These are phyloP conservation scores for Boletus rufocinnamomeus DNA, from an alignment of 768 basidiomycete species.

Conservation along the genomic window DNA sequence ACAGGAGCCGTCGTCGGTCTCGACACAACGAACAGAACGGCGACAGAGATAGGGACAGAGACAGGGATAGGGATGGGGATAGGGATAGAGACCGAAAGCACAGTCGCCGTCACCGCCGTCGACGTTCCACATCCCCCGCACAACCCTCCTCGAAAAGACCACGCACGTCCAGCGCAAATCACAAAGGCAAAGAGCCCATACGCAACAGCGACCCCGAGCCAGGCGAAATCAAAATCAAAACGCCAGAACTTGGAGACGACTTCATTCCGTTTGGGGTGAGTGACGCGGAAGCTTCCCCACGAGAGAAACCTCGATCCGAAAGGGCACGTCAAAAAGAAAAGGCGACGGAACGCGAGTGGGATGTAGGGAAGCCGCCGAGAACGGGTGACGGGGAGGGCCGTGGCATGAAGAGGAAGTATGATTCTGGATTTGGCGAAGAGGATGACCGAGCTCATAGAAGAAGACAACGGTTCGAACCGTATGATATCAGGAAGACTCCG, in stretches of 20 bases:
- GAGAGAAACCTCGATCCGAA: constrained; percentile 18
- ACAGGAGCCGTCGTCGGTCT: constrained; percentile 10
- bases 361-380: constrained; percentile 35
- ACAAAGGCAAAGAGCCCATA: constrained; percentile 23
- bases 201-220: constrained; percentile 10
- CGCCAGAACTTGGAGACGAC: constrained; percentile 30
- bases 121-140: constrained; percentile 19
- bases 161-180: constrained; percentile 11
- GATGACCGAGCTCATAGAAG: constrained; percentile 43
- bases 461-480: constrained; percentile 55
- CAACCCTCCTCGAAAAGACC: constrained; percentile 21
- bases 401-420: constrained; percentile 49
- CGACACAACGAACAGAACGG: constrained; percentile 11
- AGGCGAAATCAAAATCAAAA: constrained; percentile 13
- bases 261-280: constrained; percentile 32
- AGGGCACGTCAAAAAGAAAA: constrained; percentile 23
- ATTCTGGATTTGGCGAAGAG: constrained; percentile 43
- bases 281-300: constrained; percentile 18
- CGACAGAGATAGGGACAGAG: constrained; percentile 8
- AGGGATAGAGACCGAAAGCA: constrained; percentile 2
- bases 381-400: constrained; percentile 24
- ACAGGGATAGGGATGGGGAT: constrained; percentile 7
- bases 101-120: constrained; percentile 5
- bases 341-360: constrained; percentile 42
- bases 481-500: constrained; percentile 56